Evolutionary conservation across 441 rosid species (phyloP).

Genomic region (Bocquillonia castaneifolia): DNA sequence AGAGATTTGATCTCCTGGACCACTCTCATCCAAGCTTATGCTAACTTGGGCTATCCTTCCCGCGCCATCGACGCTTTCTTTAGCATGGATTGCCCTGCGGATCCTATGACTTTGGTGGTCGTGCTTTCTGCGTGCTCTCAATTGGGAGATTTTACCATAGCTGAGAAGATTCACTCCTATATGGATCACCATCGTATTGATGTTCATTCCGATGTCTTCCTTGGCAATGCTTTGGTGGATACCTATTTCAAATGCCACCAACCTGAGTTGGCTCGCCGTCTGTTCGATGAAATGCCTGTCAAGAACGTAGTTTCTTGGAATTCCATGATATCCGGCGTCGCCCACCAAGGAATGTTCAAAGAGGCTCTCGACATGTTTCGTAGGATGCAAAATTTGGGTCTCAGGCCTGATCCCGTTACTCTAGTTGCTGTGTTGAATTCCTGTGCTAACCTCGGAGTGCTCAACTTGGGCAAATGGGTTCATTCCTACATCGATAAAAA

Average conservation of each 20-base stretch:
- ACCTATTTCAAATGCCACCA: conserved; percentile 18
- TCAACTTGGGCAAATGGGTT: conserved; percentile 19
- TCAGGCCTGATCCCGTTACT: conserved; percentile 12
- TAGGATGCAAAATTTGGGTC: conserved; percentile 10
- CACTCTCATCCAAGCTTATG: conserved; percentile 16
- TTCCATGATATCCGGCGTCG: conserved; percentile 16
- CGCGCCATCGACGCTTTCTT: conserved; percentile 9
- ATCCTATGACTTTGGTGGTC: conserved; percentile 10
- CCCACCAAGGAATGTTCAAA: conserved; percentile 13
- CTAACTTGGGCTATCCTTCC: not conserved
- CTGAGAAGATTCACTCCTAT: conserved; percentile 8
- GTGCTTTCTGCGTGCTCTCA: conserved; percentile 20
- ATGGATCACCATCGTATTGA: not conserved
- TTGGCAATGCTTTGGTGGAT: conserved; percentile 18
- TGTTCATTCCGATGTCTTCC: conserved; percentile 14
- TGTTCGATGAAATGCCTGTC: conserved; percentile 11
- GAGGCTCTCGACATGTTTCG: conserved; percentile 15
- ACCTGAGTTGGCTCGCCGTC: conserved; percentile 10
- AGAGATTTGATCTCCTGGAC: conserved; percentile 24
- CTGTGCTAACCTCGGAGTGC: conserved; percentile 21
- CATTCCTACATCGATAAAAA: conserved; percentile 18
- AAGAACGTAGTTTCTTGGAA: conserved; percentile 20
- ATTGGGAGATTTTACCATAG: conserved; percentile 9
- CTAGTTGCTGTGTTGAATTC: conserved; percentile 19
- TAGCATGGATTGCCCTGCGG: conserved; percentile 9